Evolutionary conservation across 208 protist species (phyloP).

Genomic region (Trichomonas vaginalis): DNA sequence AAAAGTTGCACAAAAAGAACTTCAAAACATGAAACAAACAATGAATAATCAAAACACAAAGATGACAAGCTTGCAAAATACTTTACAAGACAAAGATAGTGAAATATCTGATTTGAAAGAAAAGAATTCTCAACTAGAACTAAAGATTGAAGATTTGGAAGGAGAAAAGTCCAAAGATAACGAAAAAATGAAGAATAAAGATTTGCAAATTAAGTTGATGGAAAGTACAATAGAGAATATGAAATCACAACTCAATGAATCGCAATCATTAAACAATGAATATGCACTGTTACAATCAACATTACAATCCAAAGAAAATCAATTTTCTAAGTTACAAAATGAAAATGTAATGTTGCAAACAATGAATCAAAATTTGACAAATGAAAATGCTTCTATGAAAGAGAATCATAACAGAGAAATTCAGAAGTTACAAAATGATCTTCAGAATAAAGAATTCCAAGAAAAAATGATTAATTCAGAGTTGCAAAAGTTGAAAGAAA

Average conservation of each 20-base stretch:
- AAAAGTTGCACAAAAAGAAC: neutral
- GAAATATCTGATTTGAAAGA: neutral
- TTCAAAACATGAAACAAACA: neutral
- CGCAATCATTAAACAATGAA: neutral
- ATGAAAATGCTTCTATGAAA: neutral
- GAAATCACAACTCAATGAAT: neutral
- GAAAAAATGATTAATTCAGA: neutral
- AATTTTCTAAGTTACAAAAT: neutral
- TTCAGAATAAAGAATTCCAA: neutral
- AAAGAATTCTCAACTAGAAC: neutral
- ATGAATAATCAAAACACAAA: neutral
- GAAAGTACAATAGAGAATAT: neutral
- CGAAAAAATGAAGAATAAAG: neutral
- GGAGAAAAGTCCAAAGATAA: neutral
- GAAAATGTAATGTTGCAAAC: neutral
- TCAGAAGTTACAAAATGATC: no score
- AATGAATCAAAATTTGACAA: neutral
- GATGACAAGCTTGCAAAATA: neutral
- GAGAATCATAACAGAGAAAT: no score
- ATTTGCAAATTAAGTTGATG: neutral
- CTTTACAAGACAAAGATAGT: neutral
- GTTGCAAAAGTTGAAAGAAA: neutral
- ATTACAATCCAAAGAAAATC: neutral
- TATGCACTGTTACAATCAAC: neutral
- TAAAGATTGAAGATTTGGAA: neutral